These are phyloP conservation scores for Melaleuca alternifolia DNA, from an alignment of 345 rosid species.

Conservation along the genomic window DNA sequence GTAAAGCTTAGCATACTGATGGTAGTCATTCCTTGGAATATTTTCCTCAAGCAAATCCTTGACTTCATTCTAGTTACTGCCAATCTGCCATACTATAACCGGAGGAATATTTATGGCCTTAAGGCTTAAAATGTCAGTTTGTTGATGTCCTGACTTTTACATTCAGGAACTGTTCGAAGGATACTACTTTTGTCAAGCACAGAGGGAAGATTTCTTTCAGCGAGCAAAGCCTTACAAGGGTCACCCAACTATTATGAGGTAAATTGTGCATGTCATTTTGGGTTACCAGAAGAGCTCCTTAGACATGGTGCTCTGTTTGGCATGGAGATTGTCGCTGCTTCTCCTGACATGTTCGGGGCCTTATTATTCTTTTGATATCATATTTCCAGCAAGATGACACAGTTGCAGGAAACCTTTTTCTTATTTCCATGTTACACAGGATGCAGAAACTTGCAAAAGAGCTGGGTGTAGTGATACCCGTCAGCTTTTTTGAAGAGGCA, in stretches of 20 bases:
- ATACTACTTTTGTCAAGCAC: constrained; percentile 96
- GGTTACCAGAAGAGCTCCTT: background rate
- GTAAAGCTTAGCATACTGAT: background rate
- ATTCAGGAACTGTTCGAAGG: constrained; percentile 90
- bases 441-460: constrained; percentile 87
- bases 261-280: background rate
- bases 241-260: constrained; percentile 80
- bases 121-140: background rate
- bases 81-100: background rate
- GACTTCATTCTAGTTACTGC: background rate
- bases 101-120: background rate
- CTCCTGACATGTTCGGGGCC: background rate
- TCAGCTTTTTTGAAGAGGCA: constrained; percentile 96
- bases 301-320: background rate
- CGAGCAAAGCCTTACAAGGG: constrained; percentile 76
- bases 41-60: background rate
- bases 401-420: background rate
- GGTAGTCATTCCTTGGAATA: background rate
- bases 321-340: background rate
- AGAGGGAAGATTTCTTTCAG: constrained; percentile 70
- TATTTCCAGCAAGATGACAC: background rate
- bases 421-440: constrained; percentile 16
- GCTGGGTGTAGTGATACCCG: constrained; percentile 78
- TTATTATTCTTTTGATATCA: background rate
- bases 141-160: background rate